phyloP scores from a whole-genome alignment of 768 basidiomycete genomes.

The Trametes punicea region DNA sequence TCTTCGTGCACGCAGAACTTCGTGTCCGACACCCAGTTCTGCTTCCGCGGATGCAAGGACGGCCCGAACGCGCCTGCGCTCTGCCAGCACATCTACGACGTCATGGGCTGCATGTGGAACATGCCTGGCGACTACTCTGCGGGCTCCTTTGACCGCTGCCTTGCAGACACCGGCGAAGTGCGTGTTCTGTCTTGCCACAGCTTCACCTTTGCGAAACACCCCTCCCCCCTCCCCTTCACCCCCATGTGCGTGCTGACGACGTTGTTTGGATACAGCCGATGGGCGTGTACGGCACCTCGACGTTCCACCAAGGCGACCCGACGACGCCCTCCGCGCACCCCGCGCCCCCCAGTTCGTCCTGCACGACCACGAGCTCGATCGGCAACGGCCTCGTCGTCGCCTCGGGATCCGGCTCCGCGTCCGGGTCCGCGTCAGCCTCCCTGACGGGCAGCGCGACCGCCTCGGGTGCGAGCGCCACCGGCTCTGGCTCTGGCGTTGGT shows the following conservation, averaged over 20 bases:
- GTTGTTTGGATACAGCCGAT: slow-evolving; percentile 40
- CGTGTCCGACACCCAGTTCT: slow-evolving; percentile 57
- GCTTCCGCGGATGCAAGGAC: slow-evolving; percentile 68
- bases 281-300: slow-evolving; percentile 67
- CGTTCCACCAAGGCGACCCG: slow-evolving; percentile 62
- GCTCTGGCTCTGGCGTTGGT: neutral
- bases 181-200: neutral
- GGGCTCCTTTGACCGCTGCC: slow-evolving; percentile 43
- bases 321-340: slow-evolving; percentile 55
- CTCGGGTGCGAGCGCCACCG: too few relatives aligned
- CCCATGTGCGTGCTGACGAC: too few relatives aligned
- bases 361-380: slow-evolving; percentile 50
- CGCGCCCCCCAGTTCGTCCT: slow-evolving; percentile 56
- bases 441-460: neutral
- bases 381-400: slow-evolving; percentile 37
- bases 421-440: neutral
- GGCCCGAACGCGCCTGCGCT: slow-evolving; percentile 45
- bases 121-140: slow-evolving; percentile 48
- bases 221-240: too few relatives aligned
- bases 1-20: slow-evolving; percentile 45
- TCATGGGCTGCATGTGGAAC: slow-evolving; percentile 61
- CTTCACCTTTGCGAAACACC: neutral
- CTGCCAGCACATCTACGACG: slow-evolving; percentile 60
- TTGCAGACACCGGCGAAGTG: slow-evolving; percentile 50
- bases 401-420: neutral